These are phyloP conservation scores for Epichloe gansuensis DNA, from an alignment of 2,329 filamentous ascomycete genomes.

Conservation along the genomic window DNA sequence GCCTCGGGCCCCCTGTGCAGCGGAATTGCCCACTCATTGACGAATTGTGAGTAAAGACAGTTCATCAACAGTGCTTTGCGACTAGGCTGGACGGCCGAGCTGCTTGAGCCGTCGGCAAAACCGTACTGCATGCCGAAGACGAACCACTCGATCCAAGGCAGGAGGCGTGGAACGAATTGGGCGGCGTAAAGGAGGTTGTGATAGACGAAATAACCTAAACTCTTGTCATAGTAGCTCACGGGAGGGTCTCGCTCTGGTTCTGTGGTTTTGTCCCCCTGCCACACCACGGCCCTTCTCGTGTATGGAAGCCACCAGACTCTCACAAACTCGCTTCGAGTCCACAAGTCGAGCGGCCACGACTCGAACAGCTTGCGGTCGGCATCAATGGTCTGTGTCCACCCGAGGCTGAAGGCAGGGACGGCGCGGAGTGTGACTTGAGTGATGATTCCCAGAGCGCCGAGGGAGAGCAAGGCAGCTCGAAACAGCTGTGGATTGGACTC, in stretches of 20 bases:
- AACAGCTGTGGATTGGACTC: conserved; percentile 67
- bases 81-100: conserved; percentile 66
- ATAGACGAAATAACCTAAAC: conserved; percentile 77
- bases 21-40: conserved; percentile 96
- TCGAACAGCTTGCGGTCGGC: conserved; percentile 54
- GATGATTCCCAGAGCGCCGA: conserved; percentile 84
- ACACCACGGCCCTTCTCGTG: conserved; percentile 73
- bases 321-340: conserved; percentile 78
- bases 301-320: conserved; percentile 98
- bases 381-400: conserved; percentile 73
- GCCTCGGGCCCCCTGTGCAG: conserved; percentile 78
- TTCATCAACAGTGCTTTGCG: conserved; percentile 82
- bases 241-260: conserved; percentile 46
- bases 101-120: conserved; percentile 57
- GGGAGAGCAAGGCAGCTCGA: conserved; percentile 71
- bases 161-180: conserved; percentile 62
- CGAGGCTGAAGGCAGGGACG: conserved; percentile 67
- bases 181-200: conserved; percentile 77
- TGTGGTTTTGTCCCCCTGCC: conserved; percentile 71
- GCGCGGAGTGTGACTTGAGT: conserved; percentile 79
- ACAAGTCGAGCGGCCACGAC: conserved; percentile 61
- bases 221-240: conserved; percentile 66
- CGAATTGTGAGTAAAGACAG: conserved; percentile 94
- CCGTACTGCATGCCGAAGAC: conserved; percentile 97
- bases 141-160: conserved; percentile 90